A percentile compares a stretch with the other conserved stretches of the same genome.
Conservation (phyloP, 1,139 yeast genomes). For the Scheffersomyces lignicola region DNA sequence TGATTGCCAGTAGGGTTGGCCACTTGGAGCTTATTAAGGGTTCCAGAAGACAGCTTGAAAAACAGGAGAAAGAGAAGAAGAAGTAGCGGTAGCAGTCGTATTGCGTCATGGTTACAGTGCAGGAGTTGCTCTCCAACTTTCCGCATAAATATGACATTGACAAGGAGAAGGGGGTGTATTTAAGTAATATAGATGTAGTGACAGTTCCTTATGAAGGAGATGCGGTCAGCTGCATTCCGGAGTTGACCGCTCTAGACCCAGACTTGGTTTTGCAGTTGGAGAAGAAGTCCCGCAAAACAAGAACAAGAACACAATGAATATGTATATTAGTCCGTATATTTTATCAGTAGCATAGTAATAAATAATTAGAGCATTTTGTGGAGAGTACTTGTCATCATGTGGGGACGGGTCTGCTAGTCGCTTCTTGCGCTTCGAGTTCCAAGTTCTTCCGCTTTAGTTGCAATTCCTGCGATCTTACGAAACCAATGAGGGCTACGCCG, state of each 20-base stretch:
- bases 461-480: slow-evolving; percentile 54
- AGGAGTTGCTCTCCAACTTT: slow-evolving; percentile 16
- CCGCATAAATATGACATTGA: slow-evolving; percentile 9
- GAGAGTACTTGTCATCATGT: slow-evolving; percentile 23
- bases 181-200: not conserved
- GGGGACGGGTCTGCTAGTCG: slow-evolving; percentile 52
- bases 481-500: slow-evolving; percentile 53
- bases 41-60: slow-evolving; percentile 81
- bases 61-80: slow-evolving; percentile 36
- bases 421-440: slow-evolving; percentile 64
- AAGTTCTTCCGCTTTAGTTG: slow-evolving; percentile 51
- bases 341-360: too few relatives aligned
- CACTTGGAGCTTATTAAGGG: slow-evolving; percentile 91
- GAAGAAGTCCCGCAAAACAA: slow-evolving; percentile 18
- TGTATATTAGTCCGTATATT: slow-evolving; percentile 5
- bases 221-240: slow-evolving; percentile 20
- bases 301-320: slow-evolving; percentile 11
- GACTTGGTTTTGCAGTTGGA: slow-evolving; percentile 24
- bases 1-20: slow-evolving; percentile 90
- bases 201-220: slow-evolving; percentile 6
- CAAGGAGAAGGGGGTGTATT: not conserved
- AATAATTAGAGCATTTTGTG: slow-evolving; percentile 6
- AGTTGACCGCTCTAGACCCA: slow-evolving; percentile 32
- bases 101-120: slow-evolving; percentile 5
- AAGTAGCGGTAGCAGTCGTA: not conserved